Base-by-base conservation (phyloP, 1,284 basidiomycete genomes). In the Megacollybia platyphylla region DNA sequence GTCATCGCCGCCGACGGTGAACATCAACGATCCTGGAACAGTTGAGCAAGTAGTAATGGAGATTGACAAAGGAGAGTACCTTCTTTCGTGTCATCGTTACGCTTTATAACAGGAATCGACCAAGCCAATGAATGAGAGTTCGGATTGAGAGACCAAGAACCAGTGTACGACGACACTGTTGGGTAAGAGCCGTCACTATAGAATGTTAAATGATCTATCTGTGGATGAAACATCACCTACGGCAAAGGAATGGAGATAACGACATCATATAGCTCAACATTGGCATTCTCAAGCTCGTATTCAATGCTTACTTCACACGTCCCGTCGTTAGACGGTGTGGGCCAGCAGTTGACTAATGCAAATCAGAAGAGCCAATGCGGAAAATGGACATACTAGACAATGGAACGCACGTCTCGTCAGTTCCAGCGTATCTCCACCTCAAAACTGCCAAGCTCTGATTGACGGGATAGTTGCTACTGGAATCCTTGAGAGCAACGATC, bases 221-320 rank as follows among this genome's bases (percentile, higher is more conserved):
- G 27, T 34, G n/a, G 31, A 36, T 34, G 43, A 37, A 34, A 9
- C 15, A 15, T 28, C 44, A 74, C 84, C 57, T 61, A 89, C 75
- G 92, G 91, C 39, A 97, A 75, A 20, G 94, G 93, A 51, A 97
- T 93, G 42, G 85, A 82, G 49, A 97, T 89, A 52, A 82, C 73
- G 28, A 94, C 76, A 56, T 96, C 88, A 55, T 87, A 78, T 3
- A 97, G 68, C 0, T 77, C 73, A 44, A 94, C 63, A 46, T 75
- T 76, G 49, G 83, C 77, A 47, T 90, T 85, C 58, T 94, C 90
- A 39, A 97, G 82, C 60, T 97, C 92, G 60, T 96, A 98, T 61
- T 97, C 94, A 53, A 97, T 88, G 58, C 87, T 94, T 44, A 97
- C 89, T 51, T 96, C 91, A 52, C 83, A 88, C 1, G 81, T 83